Base-by-base conservation (phyloP, 768 basidiomycete genomes). In the Pleurotus platypus region DNA sequence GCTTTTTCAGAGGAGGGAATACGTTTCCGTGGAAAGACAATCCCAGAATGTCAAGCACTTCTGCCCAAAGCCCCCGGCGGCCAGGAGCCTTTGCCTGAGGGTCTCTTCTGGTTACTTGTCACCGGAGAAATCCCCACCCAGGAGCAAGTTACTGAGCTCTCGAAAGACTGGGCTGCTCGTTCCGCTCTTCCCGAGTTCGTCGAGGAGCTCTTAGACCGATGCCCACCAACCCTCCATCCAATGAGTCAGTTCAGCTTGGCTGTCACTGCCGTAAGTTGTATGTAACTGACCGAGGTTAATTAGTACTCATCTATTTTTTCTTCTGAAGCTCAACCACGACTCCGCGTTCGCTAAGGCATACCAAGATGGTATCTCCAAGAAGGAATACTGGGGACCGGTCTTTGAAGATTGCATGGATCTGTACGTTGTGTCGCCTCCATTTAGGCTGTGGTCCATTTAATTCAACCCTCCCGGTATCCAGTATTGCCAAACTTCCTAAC, bases 241-340 rank as follows among this genome's bases (percentile, higher is more conserved):
- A 98, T 98, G 96, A 94, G 90, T 73, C 96, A 98, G 76, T 97
- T 98, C 77, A 90, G 89, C 70, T 78, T 97, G 68, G 95, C 95
- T 58, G 92, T 96, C 64, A 98, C 95, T 62, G 94, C 96, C 27
- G 89, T 90, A 69, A 45, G 83, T 73, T 12, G 30, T 11, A 48
- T 37, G 15, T 50, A 0, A 27, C 49, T 27, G 46, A 57, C 9
- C 26, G 30, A 26, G 50, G 5, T 2, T 60, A 49, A 40, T 42
- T 18, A 47, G 37, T 22, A 7, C 47, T 20, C 24, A 43, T 57
- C 49, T 42, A 60, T 37, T 39, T 18, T 63, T 39, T 49, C 59
- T 55, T 26, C 24, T 26, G 24, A 62, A 90, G 89, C 79, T 93
- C 30, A 93, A 92, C 80, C 95, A 98, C 72, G 87, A 97, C 72